These are phyloP conservation scores for Mycena belliarum DNA, from an alignment of 768 basidiomycete species.

Conservation along the genomic window DNA sequence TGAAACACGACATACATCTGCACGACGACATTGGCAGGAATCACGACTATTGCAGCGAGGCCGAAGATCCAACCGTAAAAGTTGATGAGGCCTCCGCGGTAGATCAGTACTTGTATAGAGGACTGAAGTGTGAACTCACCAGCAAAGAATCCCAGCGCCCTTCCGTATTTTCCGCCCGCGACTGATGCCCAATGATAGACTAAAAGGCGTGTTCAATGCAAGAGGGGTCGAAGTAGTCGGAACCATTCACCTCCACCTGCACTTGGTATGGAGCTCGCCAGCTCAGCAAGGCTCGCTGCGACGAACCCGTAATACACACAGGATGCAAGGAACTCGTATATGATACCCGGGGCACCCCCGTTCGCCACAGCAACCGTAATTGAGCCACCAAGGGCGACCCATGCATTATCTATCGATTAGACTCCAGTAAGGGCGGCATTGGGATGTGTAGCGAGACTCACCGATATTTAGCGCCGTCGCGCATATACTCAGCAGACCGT, in stretches of 20 bases:
- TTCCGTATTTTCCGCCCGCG: conserved; percentile 14
- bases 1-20: conserved; percentile 22
- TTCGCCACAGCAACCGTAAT: conserved; percentile 17
- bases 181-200: conserved; percentile 19
- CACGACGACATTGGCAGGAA: conserved; percentile 17
- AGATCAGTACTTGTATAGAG: neutral
- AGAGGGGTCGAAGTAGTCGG: neutral
- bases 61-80: conserved; percentile 22
- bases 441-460: neutral
- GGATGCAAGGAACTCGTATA: conserved; percentile 18
- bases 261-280: conserved; percentile 21
- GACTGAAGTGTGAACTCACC: conserved; percentile 1
- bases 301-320: conserved; percentile 19
- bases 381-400: conserved; percentile 19
- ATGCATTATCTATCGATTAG: conserved; percentile 11
- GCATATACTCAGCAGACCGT: conserved; percentile 19
- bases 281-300: conserved; percentile 19
- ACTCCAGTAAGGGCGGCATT: too few species aligned
- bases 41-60: conserved; percentile 13
- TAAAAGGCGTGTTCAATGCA: neutral
- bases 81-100: conserved; percentile 12
- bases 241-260: conserved; percentile 14
- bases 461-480: conserved; percentile 19
- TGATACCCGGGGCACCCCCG: conserved; percentile 21
- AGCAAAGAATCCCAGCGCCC: conserved; percentile 18